A percentile compares a stretch with the other conserved stretches of the same genome.
Evolutionary conservation across 345 rosid species (phyloP).

Genomic region (Capsella bursapastoris): DNA sequence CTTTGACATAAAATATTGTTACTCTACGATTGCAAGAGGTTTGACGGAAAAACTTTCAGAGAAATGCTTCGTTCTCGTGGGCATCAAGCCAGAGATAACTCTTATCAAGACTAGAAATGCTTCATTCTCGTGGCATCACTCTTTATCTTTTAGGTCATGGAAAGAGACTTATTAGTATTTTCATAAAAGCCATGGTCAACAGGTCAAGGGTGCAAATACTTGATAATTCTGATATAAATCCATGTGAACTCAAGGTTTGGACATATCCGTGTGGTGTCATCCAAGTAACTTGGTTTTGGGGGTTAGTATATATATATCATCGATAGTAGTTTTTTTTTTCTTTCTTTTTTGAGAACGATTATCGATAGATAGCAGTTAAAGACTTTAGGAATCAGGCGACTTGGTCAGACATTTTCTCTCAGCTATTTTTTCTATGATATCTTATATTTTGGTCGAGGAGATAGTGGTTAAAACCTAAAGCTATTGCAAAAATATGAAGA

Average conservation of each 20-base stretch:
- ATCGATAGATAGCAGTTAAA: background rate
- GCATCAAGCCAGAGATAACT: no score
- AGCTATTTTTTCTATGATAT: background rate
- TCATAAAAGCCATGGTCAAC: no score
- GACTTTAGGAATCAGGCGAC: background rate
- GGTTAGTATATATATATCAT: background rate
- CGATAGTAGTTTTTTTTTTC: background rate
- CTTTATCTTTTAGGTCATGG: no score
- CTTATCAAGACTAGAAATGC: no score
- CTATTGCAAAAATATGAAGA: no score
- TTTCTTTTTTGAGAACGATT: background rate
- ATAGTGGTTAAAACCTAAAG: no score
- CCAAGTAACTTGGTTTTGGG: slow-evolving; percentile 20
- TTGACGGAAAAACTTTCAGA: no score
- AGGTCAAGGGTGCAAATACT: no score
- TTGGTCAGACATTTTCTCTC: background rate
- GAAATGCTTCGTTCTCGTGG: no score
- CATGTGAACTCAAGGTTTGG: background rate
- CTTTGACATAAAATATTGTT: no score
- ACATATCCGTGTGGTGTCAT: background rate
- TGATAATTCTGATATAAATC: background rate
- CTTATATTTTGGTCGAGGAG: background rate
- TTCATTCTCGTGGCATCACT: no score
- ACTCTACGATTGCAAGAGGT: background rate
- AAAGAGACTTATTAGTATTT: no score